phyloP scores from a whole-genome alignment of 768 basidiomycete genomes.

The Russula griseocarnosa region DNA sequence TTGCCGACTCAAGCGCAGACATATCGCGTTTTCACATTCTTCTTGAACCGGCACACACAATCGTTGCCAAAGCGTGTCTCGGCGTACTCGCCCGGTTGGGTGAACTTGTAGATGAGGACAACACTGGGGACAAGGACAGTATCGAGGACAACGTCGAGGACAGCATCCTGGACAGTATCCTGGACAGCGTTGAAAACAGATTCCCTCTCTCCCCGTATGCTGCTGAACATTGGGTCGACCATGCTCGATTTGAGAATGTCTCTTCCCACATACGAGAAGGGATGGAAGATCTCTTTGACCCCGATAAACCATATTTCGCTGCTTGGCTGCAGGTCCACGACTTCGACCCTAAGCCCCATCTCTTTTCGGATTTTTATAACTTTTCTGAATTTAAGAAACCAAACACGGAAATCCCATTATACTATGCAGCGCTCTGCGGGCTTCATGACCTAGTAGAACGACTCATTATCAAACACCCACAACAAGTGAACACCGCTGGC shows the following conservation, averaged over 20 bases:
- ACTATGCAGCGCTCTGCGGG: not conserved
- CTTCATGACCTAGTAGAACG: not conserved
- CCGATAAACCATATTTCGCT: not conserved
- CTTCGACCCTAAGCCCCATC: rapidly evolving
- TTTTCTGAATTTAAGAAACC: no score
- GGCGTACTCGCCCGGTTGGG: not conserved
- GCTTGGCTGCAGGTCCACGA: not conserved
- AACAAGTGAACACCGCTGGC: not conserved
- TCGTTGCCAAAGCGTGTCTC: not conserved
- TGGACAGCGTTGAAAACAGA: not conserved
- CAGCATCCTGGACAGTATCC: no score
- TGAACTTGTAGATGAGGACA: not conserved
- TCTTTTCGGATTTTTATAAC: rapidly evolving
- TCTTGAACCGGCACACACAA: not conserved
- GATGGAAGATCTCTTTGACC: not conserved
- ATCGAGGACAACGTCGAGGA: not conserved
- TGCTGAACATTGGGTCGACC: not conserved
- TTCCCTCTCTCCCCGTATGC: not conserved
- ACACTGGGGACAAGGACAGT: no score
- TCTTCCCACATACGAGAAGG: not conserved
- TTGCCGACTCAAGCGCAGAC: not conserved
- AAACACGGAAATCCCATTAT: not conserved
- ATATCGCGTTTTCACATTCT: not conserved
- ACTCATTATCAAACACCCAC: not conserved
- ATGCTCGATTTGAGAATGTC: not conserved